A percentile compares a stretch with the other conserved stretches of the same genome.
phyloP scores from a whole-genome alignment of 2,329 filamentous ascomycete species.

The Escovopsis weberi region DNA sequence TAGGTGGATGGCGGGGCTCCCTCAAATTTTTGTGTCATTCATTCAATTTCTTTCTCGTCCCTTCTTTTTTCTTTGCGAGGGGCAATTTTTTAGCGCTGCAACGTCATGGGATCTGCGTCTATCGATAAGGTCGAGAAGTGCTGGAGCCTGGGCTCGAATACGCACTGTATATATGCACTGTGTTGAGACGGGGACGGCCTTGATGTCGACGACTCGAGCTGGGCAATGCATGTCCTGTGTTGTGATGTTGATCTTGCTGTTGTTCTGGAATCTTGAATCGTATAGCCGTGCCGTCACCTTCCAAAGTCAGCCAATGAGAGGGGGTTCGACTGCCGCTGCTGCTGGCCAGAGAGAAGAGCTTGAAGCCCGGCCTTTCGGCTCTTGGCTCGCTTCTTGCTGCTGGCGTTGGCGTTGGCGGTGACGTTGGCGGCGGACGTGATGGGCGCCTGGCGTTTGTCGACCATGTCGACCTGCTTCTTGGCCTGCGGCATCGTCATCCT shows the following conservation, averaged over 20 bases:
- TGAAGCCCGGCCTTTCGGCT: constrained; percentile 51
- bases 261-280: too few species aligned
- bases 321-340: constrained; percentile 25
- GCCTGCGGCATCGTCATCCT: not conserved
- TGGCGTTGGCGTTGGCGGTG: constrained; percentile 41
- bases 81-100: constrained; percentile 7
- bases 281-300: constrained; percentile 16
- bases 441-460: too few species aligned
- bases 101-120: constrained; percentile 3
- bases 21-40: not conserved
- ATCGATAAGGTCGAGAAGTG: too few species aligned
- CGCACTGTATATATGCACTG: too few species aligned
- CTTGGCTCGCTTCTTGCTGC: constrained; percentile 51
- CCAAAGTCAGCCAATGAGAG: constrained; percentile 44
- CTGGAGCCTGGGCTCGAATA: too few species aligned
- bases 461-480: too few species aligned
- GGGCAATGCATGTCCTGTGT: too few species aligned
- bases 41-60: not conserved
- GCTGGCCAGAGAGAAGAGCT: constrained; percentile 42
- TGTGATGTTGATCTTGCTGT: too few species aligned
- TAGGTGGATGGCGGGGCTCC: constrained; percentile 7
- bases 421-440: not conserved
- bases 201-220: too few species aligned
- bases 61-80: constrained; percentile 10
- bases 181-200: too few species aligned